Evolutionary conservation across 2,329 filamentous ascomycete genomes (phyloP), one percentile per base, ranked within the genome.

Genomic region (Paramyrothecium sp.): DNA sequence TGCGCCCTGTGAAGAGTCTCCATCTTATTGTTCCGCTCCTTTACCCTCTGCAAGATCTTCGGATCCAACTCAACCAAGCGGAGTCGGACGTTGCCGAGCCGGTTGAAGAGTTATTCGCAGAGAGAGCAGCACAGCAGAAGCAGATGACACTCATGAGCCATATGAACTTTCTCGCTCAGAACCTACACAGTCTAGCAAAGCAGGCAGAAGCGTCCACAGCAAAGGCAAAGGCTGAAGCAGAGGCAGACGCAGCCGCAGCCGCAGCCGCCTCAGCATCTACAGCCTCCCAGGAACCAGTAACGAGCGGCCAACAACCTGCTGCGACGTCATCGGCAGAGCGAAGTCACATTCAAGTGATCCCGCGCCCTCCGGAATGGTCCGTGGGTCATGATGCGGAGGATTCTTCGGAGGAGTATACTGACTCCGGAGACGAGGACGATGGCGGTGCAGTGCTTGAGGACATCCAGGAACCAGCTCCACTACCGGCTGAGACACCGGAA

Each of bases 311-410:
- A 38, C 33, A 16, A 38, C 33, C 33, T 16, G 47, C 61, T 2
- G 17, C 53, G 33, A 34, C 60, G 8, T 58, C 58, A 17, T 68
- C 69, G 10, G 74, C 78, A 50, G 86, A 84, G 26, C 84, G 81
- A 56, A 80, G 81, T 34, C 90, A 94, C 66, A 75, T 95, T 52
- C 83, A 88, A 58, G 75, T 89, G 58, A 91, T 95, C 54, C 84
- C 89, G 12, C 81, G 90, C 8, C 91, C 91, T 11, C 89, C 89
- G 0, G 91, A 96, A 71, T 96, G 91, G 91, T 72, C 72, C 26
- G 67, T 76, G 3, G 76, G 73, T 12, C 71, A 73, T 16, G 17
- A 33, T 26, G 26, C 76, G 13, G 74, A 74, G 13, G 80, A 81
- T 47, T 78, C 80, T 20, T 79, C 78, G 2, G 78, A 78, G 3